Conservation (phyloP, 2,329 filamentous ascomycete genomes). For the Xylaria sp. region DNA sequence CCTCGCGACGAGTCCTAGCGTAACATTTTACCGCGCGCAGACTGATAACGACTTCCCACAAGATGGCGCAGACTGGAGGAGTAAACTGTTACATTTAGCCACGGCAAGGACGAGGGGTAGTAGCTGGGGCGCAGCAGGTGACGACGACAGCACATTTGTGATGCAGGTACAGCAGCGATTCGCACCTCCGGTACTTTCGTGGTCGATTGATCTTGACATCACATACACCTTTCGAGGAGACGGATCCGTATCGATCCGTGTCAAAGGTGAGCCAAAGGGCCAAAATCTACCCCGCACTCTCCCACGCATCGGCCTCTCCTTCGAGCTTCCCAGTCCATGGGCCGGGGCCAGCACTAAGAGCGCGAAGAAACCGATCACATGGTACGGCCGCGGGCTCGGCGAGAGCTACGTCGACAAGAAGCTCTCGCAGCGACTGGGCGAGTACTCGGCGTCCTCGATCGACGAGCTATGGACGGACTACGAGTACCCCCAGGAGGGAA, state of each 20-base stretch:
- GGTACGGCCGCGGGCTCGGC: conserved; percentile 72
- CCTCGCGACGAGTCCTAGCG: conserved; percentile 30
- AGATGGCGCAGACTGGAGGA: conserved; percentile 61
- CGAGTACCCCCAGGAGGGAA: conserved; percentile 71
- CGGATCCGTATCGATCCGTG: conserved; percentile 55
- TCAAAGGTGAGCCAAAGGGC: conserved; percentile 55
- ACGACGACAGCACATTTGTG: conserved; percentile 41
- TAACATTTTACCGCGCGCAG: conserved; percentile 63
- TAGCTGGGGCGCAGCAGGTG: conserved; percentile 34
- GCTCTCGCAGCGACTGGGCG: conserved; percentile 61
- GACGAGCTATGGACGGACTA: conserved; percentile 65
- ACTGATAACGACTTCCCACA: conserved; percentile 68
- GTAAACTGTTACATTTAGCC: conserved; percentile 20
- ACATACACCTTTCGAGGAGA: conserved; percentile 59
- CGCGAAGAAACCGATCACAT: conserved; percentile 46
- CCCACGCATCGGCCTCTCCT: conserved; percentile 65
- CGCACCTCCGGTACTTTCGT: conserved; percentile 67
- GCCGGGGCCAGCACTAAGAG: conserved; percentile 3
- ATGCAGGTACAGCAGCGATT: conserved; percentile 57
- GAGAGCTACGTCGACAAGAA: conserved; percentile 74
- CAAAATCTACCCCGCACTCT: conserved; percentile 60
- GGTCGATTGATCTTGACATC: conserved; percentile 58
- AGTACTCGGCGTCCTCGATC: conserved; percentile 49
- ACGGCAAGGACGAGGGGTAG: conserved; percentile 23
- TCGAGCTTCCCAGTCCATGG: conserved; percentile 44